Percentiles rank a stretch among this genome's conserved stretches.
Conservation (phyloP, 2,329 filamentous ascomycete species). For the Xylaria sp. region DNA sequence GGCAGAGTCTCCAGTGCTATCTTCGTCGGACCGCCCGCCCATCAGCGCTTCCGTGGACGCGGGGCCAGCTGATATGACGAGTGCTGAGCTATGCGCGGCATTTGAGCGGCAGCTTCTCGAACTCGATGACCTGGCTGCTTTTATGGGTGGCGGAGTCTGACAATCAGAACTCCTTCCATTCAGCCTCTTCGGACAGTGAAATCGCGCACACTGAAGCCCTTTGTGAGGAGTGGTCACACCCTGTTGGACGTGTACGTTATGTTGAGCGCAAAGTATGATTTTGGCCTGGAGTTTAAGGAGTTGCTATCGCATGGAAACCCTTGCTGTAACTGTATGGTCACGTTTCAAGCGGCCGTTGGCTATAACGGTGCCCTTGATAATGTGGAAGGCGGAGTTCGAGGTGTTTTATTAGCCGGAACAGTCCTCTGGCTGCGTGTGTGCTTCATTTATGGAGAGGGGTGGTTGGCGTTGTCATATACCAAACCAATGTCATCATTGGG, state of each 20-base stretch:
- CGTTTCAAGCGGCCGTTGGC: not conserved
- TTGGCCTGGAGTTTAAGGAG: slow-evolving; percentile 17
- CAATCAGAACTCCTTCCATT: not conserved
- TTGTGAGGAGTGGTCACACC: not conserved
- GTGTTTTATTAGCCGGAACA: slow-evolving; percentile 5
- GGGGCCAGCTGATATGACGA: slow-evolving; percentile 57
- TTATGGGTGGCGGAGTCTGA: slow-evolving; percentile 66
- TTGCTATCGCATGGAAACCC: slow-evolving; percentile 6
- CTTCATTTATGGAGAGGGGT: not conserved
- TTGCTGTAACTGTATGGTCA: slow-evolving; percentile 1
- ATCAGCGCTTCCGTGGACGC: slow-evolving; percentile 37
- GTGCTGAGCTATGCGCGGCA: slow-evolving; percentile 61
- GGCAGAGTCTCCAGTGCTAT: slow-evolving; percentile 43
- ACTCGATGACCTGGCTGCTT: slow-evolving; percentile 65
- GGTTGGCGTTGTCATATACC: not conserved
- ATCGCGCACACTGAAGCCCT: not conserved
- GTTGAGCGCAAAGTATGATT: slow-evolving; percentile 9
- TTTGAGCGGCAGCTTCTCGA: slow-evolving; percentile 66
- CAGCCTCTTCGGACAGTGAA: not conserved
- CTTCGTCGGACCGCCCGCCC: slow-evolving; percentile 35
- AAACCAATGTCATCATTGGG: not conserved
- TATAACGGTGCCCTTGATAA: not conserved
- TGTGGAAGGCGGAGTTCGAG: slow-evolving; percentile 15
- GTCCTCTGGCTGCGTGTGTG: not conserved
- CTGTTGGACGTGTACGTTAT: slow-evolving; percentile 19